Conservation (phyloP, 345 rosid species). For the Bretschneidera sinensis region DNA sequence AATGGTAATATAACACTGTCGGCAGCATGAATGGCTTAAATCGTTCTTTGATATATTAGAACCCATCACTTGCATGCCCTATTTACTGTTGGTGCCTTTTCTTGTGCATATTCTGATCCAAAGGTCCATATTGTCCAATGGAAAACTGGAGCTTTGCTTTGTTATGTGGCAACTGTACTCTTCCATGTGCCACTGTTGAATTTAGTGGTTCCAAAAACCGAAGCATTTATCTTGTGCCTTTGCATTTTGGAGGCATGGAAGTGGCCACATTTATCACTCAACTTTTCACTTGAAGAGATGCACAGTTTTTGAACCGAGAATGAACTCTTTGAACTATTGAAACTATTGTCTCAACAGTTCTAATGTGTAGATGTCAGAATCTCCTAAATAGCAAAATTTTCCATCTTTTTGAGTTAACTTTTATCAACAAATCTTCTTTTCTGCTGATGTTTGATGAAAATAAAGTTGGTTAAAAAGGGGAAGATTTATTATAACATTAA, state of each 20-base stretch:
- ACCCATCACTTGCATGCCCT: too few species aligned
- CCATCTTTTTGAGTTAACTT: not conserved
- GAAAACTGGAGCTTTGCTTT: constrained; percentile 13
- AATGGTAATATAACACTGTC: constrained; percentile 1
- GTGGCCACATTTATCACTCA: constrained; percentile 11
- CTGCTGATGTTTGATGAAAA: not conserved
- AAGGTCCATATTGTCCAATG: constrained; percentile 14
- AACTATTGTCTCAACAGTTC: constrained; percentile 4
- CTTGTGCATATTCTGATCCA: constrained; percentile 18
- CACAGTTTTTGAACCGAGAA: constrained; percentile 12
- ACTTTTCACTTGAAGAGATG: constrained; percentile 18
- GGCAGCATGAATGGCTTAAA: not conserved
- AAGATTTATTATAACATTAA: constrained; percentile 7
- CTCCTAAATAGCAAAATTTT: not conserved
- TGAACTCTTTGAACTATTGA: constrained; percentile 7
- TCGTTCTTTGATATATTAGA: too few species aligned
- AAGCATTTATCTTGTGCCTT: not conserved
- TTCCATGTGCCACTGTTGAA: not conserved
- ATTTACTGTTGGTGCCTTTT: constrained; percentile 5
- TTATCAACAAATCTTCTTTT: too few species aligned
- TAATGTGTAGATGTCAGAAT: constrained; percentile 10
- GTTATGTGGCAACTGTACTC: constrained; percentile 12
- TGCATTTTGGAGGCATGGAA: constrained; percentile 7
- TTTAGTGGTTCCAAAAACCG: constrained; percentile 18
- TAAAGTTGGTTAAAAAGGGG: not conserved